phyloP scores from a whole-genome alignment of 1,284 basidiomycete genomes.

The Microbotryum intermedium region DNA sequence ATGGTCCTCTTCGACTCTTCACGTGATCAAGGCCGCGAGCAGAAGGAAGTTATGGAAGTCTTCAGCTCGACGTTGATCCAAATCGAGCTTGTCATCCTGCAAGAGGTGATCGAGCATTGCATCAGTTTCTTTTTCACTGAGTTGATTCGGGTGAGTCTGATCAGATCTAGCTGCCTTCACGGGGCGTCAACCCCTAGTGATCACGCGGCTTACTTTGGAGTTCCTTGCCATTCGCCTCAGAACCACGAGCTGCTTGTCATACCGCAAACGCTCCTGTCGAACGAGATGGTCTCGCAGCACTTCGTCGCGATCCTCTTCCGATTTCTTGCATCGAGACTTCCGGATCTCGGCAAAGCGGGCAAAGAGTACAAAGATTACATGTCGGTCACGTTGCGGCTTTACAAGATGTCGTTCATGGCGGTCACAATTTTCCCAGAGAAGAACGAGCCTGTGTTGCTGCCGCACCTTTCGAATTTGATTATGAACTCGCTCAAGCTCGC shows the following conservation, averaged over 20 bases:
- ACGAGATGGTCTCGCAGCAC: constrained; percentile 76
- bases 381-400: constrained; percentile 75
- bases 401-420: constrained; percentile 93
- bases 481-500: constrained; percentile 96
- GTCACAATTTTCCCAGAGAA: constrained; percentile 66
- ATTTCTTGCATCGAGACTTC: constrained; percentile 75
- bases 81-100: constrained; percentile 81
- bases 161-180: constrained; percentile 36
- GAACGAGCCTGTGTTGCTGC: constrained; percentile 87
- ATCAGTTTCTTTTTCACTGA: constrained; percentile 79
- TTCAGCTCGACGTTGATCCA: constrained; percentile 69
- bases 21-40: constrained; percentile 60
- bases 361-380: constrained; percentile 68
- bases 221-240: constrained; percentile 29
- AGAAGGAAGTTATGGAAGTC: constrained; percentile 79
- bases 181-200: constrained; percentile 32
- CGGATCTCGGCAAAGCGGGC: constrained; percentile 61
- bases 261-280: constrained; percentile 74
- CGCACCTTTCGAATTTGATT: constrained; percentile 85
- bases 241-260: constrained; percentile 76
- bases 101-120: constrained; percentile 78
- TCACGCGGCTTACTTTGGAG: constrained; percentile 20
- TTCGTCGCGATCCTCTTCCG: constrained; percentile 86
- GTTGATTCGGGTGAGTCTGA: constrained; percentile 46
- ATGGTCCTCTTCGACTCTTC: constrained; percentile 72